phyloP scores from a whole-genome alignment of 805 yeast genomes.

The Candida palmyrensis region DNA sequence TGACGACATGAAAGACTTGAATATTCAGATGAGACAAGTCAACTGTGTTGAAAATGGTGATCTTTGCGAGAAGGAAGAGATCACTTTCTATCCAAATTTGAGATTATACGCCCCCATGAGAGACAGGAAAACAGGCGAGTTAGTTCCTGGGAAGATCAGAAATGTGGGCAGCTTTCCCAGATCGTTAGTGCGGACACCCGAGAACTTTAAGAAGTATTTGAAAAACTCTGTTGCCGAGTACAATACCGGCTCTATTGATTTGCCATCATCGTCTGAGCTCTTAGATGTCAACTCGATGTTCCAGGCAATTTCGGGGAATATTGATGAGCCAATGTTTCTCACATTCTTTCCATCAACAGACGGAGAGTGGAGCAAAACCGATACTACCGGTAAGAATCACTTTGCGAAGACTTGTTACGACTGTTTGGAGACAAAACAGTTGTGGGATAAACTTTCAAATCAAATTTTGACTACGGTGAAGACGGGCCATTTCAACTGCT shows the following conservation, averaged over 20 bases:
- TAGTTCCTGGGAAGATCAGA: slow-evolving; percentile 21
- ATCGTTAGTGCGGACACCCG: slow-evolving; percentile 40
- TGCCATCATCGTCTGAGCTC: slow-evolving; percentile 37
- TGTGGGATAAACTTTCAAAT: slow-evolving; percentile 57
- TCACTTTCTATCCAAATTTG: slow-evolving; percentile 65
- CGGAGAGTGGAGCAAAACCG: slow-evolving; percentile 30
- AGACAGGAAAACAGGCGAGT: slow-evolving; percentile 18
- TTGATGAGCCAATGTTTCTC: slow-evolving; percentile 46
- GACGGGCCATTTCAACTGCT: slow-evolving; percentile 60
- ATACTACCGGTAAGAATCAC: slow-evolving; percentile 24
- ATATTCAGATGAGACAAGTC: slow-evolving; percentile 65
- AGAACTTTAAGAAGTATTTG: slow-evolving; percentile 48
- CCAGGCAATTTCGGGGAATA: slow-evolving; percentile 47
- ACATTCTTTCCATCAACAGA: slow-evolving; percentile 62
- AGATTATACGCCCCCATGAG: slow-evolving; percentile 61
- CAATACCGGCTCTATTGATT: slow-evolving; percentile 29
- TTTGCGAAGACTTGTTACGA: slow-evolving; percentile 40
- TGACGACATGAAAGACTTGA: slow-evolving; percentile 38
- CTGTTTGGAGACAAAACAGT: slow-evolving; percentile 46
- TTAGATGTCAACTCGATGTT: slow-evolving; percentile 40
- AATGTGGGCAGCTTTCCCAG: slow-evolving; percentile 43
- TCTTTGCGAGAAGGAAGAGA: slow-evolving; percentile 64
- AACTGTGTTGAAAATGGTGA: slow-evolving; percentile 87
- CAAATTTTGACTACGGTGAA: slow-evolving; percentile 33
- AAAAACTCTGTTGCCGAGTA: slow-evolving; percentile 48